Base-by-base conservation (phyloP, 441 rosid species). In the Eruca vesicaria region DNA sequence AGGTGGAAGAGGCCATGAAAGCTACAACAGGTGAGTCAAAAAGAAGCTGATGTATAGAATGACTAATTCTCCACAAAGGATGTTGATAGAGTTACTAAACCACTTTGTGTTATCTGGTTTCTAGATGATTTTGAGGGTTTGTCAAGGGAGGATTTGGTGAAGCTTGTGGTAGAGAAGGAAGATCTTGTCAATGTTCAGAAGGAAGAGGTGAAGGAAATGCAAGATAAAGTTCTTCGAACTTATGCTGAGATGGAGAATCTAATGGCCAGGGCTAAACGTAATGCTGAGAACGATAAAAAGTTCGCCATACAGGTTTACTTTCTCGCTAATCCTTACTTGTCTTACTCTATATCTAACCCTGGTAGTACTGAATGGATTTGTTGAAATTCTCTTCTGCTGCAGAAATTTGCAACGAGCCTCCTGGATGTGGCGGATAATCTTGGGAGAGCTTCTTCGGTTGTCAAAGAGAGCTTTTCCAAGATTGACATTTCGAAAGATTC, bases 401-500 rank as follows among this genome's bases (percentile, higher is more conserved):
- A 96, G 99, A 91, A 81, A 75, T 93, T 96, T 84, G 92, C 97
- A 6, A 89, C 86, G 70, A 73, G 86, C 80, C 89, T 96, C 58
- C 82, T 93, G 68, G 98, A 93, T 84, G 99, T 96, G 61, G 93
- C 91, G 3, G 99, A 96, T 88, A 93, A 93, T 83, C 87, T 96
- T 75, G 90, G 68, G 75, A 88, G 97, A 85, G 99, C 97, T 80
- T 89, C 97, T 69, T 84, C 89, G 12, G 96, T 91, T 85, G 97
- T 87, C 66, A 93, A 91, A 79, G 90, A 75, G 33, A 86, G 95
- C 74, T 96, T 87, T 38, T 66, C 90, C 5, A 91, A 93, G 82
- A 75, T 93, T 6, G 97, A 91, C 59, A 58, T 84, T 18, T 89
- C 97, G 29, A 75, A 77, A 38, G 97, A 91, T 67, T 63, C 87